Evolutionary conservation across 2,329 filamentous ascomycete genomes (phyloP).

Genomic region (Colletotrichum aenigma): DNA sequence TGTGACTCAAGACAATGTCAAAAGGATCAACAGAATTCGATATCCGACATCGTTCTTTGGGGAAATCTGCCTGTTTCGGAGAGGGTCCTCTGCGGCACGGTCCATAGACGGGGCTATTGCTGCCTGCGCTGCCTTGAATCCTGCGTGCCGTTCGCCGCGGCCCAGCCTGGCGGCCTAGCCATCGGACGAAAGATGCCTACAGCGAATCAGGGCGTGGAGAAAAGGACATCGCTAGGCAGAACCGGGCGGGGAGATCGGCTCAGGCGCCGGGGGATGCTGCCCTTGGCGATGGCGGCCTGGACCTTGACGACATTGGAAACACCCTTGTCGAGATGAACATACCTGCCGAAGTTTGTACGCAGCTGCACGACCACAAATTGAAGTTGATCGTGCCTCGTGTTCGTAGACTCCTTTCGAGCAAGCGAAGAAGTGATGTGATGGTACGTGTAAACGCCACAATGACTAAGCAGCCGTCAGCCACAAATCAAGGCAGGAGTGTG

Average conservation of each 20-base stretch:
- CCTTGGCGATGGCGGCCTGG: neutral
- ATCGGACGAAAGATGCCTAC: neutral
- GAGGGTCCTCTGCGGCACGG: neutral
- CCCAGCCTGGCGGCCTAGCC: neutral
- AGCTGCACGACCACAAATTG: neutral
- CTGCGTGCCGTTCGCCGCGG: neutral
- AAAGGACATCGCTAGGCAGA: neutral
- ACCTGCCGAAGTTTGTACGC: neutral
- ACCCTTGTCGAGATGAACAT: neutral
- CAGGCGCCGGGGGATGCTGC: neutral
- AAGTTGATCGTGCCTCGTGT: neutral
- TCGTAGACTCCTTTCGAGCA: neutral
- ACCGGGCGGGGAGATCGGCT: neutral
- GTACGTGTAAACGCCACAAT: neutral
- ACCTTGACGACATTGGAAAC: neutral
- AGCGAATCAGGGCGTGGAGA: neutral
- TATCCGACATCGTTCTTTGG: neutral
- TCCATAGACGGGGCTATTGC: neutral
- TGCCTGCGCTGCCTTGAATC: neutral
- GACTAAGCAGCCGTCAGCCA: neutral
- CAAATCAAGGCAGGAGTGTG: neutral
- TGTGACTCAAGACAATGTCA: neutral
- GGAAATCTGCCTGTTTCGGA: neutral
- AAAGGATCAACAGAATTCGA: neutral
- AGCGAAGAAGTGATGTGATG: neutral